Evolutionary conservation across 2,329 filamentous ascomycete genomes (phyloP).

Genomic region (Aspergillus sp.): DNA sequence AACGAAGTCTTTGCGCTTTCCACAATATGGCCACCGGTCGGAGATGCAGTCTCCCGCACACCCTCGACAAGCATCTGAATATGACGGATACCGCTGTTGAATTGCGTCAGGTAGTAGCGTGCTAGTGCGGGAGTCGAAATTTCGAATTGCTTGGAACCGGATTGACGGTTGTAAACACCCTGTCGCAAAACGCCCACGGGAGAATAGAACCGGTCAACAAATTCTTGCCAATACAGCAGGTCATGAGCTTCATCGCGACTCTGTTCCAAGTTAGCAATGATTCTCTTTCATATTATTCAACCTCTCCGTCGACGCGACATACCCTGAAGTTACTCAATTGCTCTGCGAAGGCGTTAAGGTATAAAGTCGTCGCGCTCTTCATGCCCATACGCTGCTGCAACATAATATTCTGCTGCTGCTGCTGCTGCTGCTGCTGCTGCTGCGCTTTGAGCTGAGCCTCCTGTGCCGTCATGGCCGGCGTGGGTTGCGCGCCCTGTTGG

Average conservation of each 20-base stretch:
- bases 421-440: constrained; percentile 35
- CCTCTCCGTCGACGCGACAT: constrained; percentile 32
- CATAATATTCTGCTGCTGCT: constrained; percentile 36
- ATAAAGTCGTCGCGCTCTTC: constrained; percentile 44
- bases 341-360: constrained; percentile 51
- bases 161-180: constrained; percentile 50
- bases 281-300: background rate
- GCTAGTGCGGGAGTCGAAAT: constrained; percentile 74
- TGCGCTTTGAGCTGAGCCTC: constrained; percentile 35
- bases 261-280: constrained; percentile 27
- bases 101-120: constrained; percentile 85
- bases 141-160: constrained; percentile 74
- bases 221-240: constrained; percentile 68
- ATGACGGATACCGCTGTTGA: constrained; percentile 74
- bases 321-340: constrained; percentile 50
- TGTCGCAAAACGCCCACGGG: constrained; percentile 69
- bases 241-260: constrained; percentile 58
- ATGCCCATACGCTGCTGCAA: constrained; percentile 30
- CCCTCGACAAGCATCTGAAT: constrained; percentile 82
- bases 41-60: constrained; percentile 50
- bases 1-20: constrained; percentile 71
- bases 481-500: constrained; percentile 26
- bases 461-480: constrained; percentile 33
- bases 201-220: constrained; percentile 78
- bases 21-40: constrained; percentile 63